Base-by-base conservation (phyloP, 2,329 filamentous ascomycete species). In the Aureobasidium sp. region DNA sequence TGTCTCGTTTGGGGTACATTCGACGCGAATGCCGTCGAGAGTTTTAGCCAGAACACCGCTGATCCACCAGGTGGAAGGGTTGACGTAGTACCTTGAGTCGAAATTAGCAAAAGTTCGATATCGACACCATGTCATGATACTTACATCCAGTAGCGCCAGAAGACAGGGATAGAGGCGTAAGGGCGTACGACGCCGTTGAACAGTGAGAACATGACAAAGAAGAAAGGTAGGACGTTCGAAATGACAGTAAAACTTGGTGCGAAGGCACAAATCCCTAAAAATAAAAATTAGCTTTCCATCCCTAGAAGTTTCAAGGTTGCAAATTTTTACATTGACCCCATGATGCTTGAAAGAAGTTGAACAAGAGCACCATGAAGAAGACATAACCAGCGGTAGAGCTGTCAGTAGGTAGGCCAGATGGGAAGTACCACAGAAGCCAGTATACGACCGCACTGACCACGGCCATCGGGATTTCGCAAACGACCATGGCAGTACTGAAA, bases 101-200 rank as follows among this genome's bases (percentile, higher is more conserved):
- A 6, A 2, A 21, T 58, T 30, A 58, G 54, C 41, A 13, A 3
- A 21, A 5, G 5, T 7, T 13, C 30, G 11, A 9, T 30, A 13
- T 8, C 10, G 7, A 15, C 32, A 37, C 5, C 1, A 53, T 39
- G 36, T 21, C 5, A 16, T 54, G 5, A 16, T 69, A 82, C 88
- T 75, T 88, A 88, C 77, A 83, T 81, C 84, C 86, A 90, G 74
- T 87, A 89, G 42, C 79, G 77, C 86, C 86, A 93, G 76, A 91
- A 90, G 30, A 83, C 82, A 0, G 84, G 83, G 36, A 91, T 77
- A 64, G 79, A 75, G 1, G 73, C 67, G 72, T 89, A 91, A 0
- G 88, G 85, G 2, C 87, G 81, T 10, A 92, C 82, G 25, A 92
- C 85, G 66, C 89, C 89, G 76, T 90, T 91, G 79, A 92, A 91